Percentiles rank a stretch among this genome's conserved stretches.
Conservation (phyloP, 1,284 basidiomycete genomes). For the Moniliophthora roreri region DNA sequence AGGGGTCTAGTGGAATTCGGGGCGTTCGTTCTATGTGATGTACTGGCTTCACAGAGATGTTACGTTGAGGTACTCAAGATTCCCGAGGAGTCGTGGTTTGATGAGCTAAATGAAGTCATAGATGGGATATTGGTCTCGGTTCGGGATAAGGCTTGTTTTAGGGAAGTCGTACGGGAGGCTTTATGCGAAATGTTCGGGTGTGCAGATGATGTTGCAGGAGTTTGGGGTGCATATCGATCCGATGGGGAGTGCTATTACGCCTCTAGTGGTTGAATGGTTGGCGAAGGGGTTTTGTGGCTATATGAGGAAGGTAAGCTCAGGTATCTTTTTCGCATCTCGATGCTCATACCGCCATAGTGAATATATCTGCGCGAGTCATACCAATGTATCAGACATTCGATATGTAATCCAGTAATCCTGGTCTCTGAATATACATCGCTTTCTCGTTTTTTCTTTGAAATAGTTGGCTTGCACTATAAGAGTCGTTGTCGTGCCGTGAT, state of each 20-base stretch:
- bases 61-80: constrained; percentile 24
- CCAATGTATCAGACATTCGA: too few relatives aligned
- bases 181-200: constrained; percentile 14
- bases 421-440: too few relatives aligned
- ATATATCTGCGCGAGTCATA: too few relatives aligned
- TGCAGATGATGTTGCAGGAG: constrained; percentile 22
- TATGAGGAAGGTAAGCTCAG: too few relatives aligned
- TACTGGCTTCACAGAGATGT: constrained; percentile 17
- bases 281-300: constrained; percentile 13
- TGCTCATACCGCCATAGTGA: too few relatives aligned
- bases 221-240: constrained; percentile 30
- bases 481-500: too few relatives aligned
- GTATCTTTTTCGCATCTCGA: too few relatives aligned
- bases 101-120: constrained; percentile 20
- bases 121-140: constrained; percentile 25
- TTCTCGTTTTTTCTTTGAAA: too few relatives aligned
- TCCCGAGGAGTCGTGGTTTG: constrained; percentile 23
- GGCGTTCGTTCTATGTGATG: constrained; percentile 15
- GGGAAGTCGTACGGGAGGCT: constrained; percentile 20
- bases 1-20: constrained; percentile 16
- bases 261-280: constrained; percentile 20
- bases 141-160: constrained; percentile 24
- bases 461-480: too few relatives aligned
- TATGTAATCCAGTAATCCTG: too few relatives aligned
- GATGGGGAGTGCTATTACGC: constrained; percentile 14